Base-by-base conservation (phyloP, 2,329 filamentous ascomycete species). In the Ploettnerulaceae sp. region DNA sequence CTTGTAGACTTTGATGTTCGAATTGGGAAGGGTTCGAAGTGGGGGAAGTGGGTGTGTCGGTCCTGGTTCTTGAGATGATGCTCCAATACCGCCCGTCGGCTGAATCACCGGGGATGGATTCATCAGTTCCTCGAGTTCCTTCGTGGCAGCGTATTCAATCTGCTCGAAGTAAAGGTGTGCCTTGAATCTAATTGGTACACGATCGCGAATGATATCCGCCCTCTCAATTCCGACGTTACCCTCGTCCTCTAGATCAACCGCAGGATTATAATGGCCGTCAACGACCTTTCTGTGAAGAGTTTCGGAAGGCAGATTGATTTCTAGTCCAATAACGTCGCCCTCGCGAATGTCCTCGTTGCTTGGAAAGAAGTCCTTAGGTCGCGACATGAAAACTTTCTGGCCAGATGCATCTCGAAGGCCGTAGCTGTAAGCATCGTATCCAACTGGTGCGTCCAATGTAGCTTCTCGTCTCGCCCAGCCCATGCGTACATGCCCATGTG, bases 141-240 rank as follows among this genome's bases (percentile, higher is more conserved):
- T 94, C 8, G 84, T 85, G 0, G 87, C 75, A 57, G 91, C 86
- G 65, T 94, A 94, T 63, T 95, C 89, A 54, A 89, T 86, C 63
- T 88, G 85, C 67, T 97, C 91, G 66, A 95, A 96, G 69, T 94
- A 95, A 43, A 90, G 85, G 64, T 94, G 89, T 32, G 85, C 82
- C 67, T 95, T 96, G 72, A 95, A 94, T 7, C 90, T 82, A 56
- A 97, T 95, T 1, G 93, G 90, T 34, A 96, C 89, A 38, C 93
- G 86, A 66, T 98, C 94, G 52, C 94, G 88, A 49, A 98, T 87
- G 52, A 97, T 86, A 65, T 97, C 93, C 12, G 80, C 70, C 51
- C 79, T 75, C n/a, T 76, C 73, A 0, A 76, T 72, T 1, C 62
- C 58, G 2, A 71, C 64, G 14, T 71, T 66, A 43, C 61, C 63